Base-by-base conservation (phyloP, 352 stramenopile species). In the Globisporangium carolinianum region DNA sequence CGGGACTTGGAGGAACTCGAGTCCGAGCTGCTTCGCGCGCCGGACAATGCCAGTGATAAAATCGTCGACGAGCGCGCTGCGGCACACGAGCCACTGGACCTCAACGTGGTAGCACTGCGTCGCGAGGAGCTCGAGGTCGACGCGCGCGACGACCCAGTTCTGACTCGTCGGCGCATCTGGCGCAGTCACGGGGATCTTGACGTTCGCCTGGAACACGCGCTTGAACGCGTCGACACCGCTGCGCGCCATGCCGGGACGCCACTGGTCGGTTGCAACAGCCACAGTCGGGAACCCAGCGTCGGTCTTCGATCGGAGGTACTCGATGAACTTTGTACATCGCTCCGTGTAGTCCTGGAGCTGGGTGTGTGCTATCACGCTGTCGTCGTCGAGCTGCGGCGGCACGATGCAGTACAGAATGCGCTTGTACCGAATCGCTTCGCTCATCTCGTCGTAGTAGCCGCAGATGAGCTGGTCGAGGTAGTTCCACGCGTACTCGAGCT, bases 391-490 rank as follows among this genome's bases (percentile, higher is more conserved):
- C 32, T 66, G 58, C 17, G 83, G 79, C 7, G 83, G 83, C 11
- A 91, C 62, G 42, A 94, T 67, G 52, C 79, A 90, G 56, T 81
- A 90, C 24, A 89, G 55, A 46, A 82, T 87, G 14, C 86, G 78
- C 51, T 91, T 91, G 58, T 90, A 92, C 24, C 84, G 83, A 42
- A 87, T 90, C 32, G 67, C 78, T 63, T 95, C 86, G 58, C 71
- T 86, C 83, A 95, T 95, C 39, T 90, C 76, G 59, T 93, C 86
- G 24, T 86, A 87, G 67, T 95, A 91, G 50, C 86, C 81, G 48
- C 83, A 95, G 18, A 95, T 87, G 36, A 95, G 63, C 57, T 93
- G 82, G 56, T 95, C 86, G 17, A 92, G 58, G 47, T 89, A 81
- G 62, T 95, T 95, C 86, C 86, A 95, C 47, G 84, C 69, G 66